Evolutionary conservation across 768 basidiomycete genomes (phyloP).

Genomic region (Exidia glandulosa): DNA sequence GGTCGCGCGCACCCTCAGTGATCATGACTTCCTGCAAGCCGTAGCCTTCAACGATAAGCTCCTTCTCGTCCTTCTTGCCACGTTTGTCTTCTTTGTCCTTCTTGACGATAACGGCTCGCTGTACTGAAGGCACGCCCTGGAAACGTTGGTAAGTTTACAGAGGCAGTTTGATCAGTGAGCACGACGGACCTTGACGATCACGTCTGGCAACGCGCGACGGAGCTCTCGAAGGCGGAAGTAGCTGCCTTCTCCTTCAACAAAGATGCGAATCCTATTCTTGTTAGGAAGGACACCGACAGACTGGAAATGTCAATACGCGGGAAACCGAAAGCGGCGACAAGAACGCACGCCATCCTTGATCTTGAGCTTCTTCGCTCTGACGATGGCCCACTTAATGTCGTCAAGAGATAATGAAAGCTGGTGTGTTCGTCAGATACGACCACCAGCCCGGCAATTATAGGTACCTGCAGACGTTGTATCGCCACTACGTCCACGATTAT

Average conservation of each 20-base stretch:
- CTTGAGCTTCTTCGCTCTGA: conserved; percentile 79
- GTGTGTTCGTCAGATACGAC: background rate
- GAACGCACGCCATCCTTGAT: conserved; percentile 67
- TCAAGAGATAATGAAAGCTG: conserved; percentile 89
- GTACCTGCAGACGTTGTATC: conserved; percentile 78
- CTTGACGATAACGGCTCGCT: conserved; percentile 92
- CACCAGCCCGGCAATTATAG: conserved; percentile 2
- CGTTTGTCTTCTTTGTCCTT: conserved; percentile 74
- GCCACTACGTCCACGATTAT: conserved; percentile 85
- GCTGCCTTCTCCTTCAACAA: conserved; percentile 67
- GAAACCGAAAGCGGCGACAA: background rate
- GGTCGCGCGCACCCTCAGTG: conserved; percentile 60
- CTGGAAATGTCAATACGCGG: conserved; percentile 23
- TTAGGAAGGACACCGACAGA: conserved; percentile 67
- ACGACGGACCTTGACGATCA: conserved; percentile 73
- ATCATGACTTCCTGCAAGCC: conserved; percentile 95
- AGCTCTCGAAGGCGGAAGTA: conserved; percentile 78
- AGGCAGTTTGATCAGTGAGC: background rate
- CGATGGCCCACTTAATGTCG: conserved; percentile 87
- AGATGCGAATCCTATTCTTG: conserved; percentile 66
- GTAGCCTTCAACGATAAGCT: conserved; percentile 93
- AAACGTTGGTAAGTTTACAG: background rate
- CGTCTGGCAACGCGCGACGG: conserved; percentile 69
- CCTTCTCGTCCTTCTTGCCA: conserved; percentile 81
- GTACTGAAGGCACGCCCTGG: conserved; percentile 77